These are phyloP conservation scores for Paratinospora sagittata DNA, from an alignment of 164 flowering plant genomes.

Conservation along the genomic window DNA sequence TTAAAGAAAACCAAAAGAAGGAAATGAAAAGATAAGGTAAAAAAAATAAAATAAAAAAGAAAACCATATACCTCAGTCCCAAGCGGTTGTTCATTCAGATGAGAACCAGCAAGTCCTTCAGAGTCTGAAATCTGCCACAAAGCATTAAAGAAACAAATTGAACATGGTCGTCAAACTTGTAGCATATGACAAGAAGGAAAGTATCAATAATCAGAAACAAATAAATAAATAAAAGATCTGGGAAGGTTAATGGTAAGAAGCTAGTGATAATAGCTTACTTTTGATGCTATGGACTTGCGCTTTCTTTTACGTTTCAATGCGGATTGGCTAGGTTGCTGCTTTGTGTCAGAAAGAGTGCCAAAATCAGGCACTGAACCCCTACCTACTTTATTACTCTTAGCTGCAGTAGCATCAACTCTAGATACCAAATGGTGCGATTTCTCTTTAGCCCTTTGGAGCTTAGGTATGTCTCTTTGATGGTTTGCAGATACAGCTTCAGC, in stretches of 20 bases:
- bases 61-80: conserved; percentile 30
- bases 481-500: conserved; percentile 27
- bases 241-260: neutral
- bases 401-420: conserved; percentile 19
- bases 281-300: conserved; percentile 30
- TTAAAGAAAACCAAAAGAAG: neutral
- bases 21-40: neutral
- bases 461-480: conserved; percentile 29
- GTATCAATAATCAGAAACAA: neutral
- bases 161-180: neutral
- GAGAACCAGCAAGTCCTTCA: conserved; percentile 27
- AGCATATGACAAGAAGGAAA: neutral
- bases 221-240: neutral
- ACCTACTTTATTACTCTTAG: conserved; percentile 22
- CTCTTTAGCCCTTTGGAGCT: conserved; percentile 25
- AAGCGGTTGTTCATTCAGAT: conserved; percentile 23
- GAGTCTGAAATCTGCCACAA: conserved; percentile 18
- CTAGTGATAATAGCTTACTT: conserved; percentile 27
- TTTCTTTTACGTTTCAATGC: conserved; percentile 28
- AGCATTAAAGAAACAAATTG: conserved; percentile 10
- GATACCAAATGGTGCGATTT: conserved; percentile 19
- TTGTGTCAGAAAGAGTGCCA: conserved; percentile 27
- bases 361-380: conserved; percentile 20
- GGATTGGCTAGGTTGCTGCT: conserved; percentile 23
- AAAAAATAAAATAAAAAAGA: neutral